Percentiles rank a stretch among this genome's conserved stretches.
phyloP scores from a whole-genome alignment of 2,329 filamentous ascomycete genomes.

The Ceratocystis eucalypticola region DNA sequence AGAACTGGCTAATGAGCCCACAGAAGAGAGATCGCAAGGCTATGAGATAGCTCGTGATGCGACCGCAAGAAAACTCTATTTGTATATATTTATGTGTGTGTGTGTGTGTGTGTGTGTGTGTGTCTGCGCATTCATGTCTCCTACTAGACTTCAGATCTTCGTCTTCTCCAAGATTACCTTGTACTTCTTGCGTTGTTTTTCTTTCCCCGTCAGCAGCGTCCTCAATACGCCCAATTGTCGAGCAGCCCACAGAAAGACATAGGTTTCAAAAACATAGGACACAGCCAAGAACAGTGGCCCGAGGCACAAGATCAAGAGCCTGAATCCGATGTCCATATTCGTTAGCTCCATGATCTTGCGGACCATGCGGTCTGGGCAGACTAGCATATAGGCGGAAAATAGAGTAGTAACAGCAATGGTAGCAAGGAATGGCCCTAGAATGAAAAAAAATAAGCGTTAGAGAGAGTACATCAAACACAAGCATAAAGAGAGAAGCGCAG shows the following conservation, averaged over 20 bases:
- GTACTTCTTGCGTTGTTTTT: slow-evolving; percentile 76
- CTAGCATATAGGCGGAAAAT: slow-evolving; percentile 66
- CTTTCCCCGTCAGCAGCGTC: slow-evolving; percentile 36
- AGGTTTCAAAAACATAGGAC: slow-evolving; percentile 59
- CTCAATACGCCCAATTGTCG: neutral
- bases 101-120: too few relatives aligned
- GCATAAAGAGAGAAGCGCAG: too few relatives aligned
- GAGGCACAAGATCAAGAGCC: slow-evolving; percentile 55
- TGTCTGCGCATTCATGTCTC: too few relatives aligned
- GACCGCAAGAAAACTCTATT: too few relatives aligned
- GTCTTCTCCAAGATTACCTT: slow-evolving; percentile 59
- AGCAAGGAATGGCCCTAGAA: slow-evolving; percentile 63
- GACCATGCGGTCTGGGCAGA: slow-evolving; percentile 57
- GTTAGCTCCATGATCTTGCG: slow-evolving; percentile 74
- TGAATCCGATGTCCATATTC: slow-evolving; percentile 57
- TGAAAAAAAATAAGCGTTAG: slow-evolving; percentile 21
- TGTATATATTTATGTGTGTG: too few relatives aligned
- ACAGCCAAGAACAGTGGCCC: slow-evolving; percentile 54
- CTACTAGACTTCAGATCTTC: neutral
- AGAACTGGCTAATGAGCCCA: too few relatives aligned
- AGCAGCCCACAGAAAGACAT: slow-evolving; percentile 52
- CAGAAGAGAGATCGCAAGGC: too few relatives aligned
- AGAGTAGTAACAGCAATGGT: slow-evolving; percentile 57
- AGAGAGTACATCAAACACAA: too few relatives aligned
- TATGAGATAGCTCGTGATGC: too few relatives aligned